Evolutionary conservation across 2,329 filamentous ascomycete species (phyloP), one percentile per base, ranked within the genome.

Genomic region (Pyricularia pennisetigena): DNA sequence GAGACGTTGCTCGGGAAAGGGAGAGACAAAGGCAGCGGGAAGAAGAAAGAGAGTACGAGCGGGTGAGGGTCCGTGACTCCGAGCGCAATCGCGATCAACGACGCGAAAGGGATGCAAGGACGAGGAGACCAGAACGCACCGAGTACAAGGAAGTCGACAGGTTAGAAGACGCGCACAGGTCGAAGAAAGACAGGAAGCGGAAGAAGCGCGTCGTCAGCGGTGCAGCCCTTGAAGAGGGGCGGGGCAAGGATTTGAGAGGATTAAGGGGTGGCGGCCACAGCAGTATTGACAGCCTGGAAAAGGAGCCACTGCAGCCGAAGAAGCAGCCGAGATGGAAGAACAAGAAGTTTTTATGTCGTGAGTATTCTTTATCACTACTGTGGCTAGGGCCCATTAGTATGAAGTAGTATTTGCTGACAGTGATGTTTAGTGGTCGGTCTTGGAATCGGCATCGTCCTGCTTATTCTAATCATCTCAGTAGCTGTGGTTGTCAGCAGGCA

Each of bases 141-240:
- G 64, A 66, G 20, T 68, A 68, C 23, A 68, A 65, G 9, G 66
- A 68, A 8, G 69, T 68, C 16, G 69, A 71, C 24, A 68, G 64
- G n/a, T 65, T 57, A 32, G 68, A 70, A 9, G 67, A 67, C 12
- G 70, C 69, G 41, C 41, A 68, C 64, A 41, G 64, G 66, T 23
- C 49, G 49, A 30, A 35, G 12, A 69, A 67, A 14, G 64, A 71
- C n/a, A 68, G 59, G 29, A 69, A 68, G 65, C 65, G 67, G 5
- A 71, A 93, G 71, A 83, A 82, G 68, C 81, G 90, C 70, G 82
- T 91, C n/a, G 88, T 90, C 24, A 92, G 90, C 70, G 90, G 89
- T 24, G 88, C 88, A 0, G 78, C 90, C 23, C 79, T 90, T 72
- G 90, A 92, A 74, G 90, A 92, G 75, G 90, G 89, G 0, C 78